These are phyloP conservation scores for Chaetomiaceae sp. DNA, from an alignment of 2,329 filamentous ascomycete genomes.

Conservation along the genomic window DNA sequence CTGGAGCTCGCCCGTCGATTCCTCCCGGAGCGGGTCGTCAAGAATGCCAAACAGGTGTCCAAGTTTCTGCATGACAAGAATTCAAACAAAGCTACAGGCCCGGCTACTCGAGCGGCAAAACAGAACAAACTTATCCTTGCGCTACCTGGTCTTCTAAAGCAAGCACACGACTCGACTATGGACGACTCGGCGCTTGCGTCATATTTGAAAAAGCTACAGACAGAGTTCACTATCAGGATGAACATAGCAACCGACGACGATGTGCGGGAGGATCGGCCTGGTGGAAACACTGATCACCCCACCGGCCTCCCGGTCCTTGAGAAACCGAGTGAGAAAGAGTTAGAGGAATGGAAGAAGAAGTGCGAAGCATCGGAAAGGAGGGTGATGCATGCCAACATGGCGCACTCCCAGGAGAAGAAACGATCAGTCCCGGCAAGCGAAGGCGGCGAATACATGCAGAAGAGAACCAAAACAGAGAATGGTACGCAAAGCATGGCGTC, in stretches of 20 bases:
- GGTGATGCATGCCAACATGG: constrained; percentile 14
- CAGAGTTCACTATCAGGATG: constrained; percentile 56
- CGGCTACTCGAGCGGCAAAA: constrained; percentile 1
- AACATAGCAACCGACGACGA: constrained; percentile 6
- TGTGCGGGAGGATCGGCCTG: neutral
- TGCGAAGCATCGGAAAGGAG: constrained; percentile 9
- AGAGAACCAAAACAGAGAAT: neutral
- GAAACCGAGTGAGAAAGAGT: constrained; percentile 11
- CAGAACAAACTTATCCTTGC: constrained; percentile 65
- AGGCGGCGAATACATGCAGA: neutral
- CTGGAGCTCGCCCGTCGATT: constrained; percentile 74
- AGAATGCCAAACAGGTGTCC: constrained; percentile 64
- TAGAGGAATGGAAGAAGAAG: constrained; percentile 9
- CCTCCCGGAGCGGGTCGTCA: constrained; percentile 57
- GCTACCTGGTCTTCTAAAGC: constrained; percentile 66
- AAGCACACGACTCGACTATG: constrained; percentile 63
- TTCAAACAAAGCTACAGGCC: constrained; percentile 55
- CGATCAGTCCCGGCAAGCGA: neutral
- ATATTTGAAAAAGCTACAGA: constrained; percentile 65
- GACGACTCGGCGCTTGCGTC: constrained; percentile 56
- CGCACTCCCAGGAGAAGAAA: neutral
- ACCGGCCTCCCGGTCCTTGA: neutral
- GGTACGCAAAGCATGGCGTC: neutral
- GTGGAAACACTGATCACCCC: too few species aligned
- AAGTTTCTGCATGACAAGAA: constrained; percentile 55